A percentile compares a stretch with the other conserved stretches of the same genome.
phyloP scores from a whole-genome alignment of 345 rosid genomes.

The Erucastrum elatum region DNA sequence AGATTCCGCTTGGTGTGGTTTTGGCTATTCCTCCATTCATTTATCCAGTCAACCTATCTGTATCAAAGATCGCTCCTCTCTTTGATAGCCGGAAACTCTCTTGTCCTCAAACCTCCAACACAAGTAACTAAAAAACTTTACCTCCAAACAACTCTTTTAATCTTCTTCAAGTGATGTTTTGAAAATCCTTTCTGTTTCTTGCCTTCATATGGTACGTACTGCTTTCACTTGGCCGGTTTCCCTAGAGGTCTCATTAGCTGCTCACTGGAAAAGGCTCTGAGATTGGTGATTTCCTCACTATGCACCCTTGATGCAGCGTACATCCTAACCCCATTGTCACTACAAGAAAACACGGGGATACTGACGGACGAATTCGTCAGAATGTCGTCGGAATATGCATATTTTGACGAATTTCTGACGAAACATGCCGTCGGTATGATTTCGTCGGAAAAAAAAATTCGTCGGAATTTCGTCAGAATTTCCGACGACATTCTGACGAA shows the following conservation, averaged over 20 bases:
- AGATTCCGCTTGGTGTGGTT: constrained; percentile 90
- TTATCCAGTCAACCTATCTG: constrained; percentile 97
- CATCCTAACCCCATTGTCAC: too few relatives aligned
- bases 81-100: constrained; percentile 90
- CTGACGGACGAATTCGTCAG: too few relatives aligned
- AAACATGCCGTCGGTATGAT: too few relatives aligned
- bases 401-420: too few relatives aligned
- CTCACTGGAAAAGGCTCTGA: constrained; percentile 97
- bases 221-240: constrained; percentile 98
- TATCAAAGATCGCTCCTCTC: constrained; percentile 95
- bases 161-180: neutral
- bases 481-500: too few relatives aligned
- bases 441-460: too few relatives aligned
- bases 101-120: constrained; percentile 98
- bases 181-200: constrained; percentile 55
- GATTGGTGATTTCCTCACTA: constrained; percentile 97
- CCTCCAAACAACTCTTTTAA: too few relatives aligned
- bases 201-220: constrained; percentile 96
- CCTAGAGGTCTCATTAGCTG: constrained; percentile 94
- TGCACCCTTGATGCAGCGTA: too few relatives aligned
- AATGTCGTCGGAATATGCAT: too few relatives aligned
- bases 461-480: too few relatives aligned
- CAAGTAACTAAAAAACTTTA: constrained; percentile 53
- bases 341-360: too few relatives aligned
- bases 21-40: constrained; percentile 98